These are phyloP conservation scores for Botryotinia narcissicola DNA, from an alignment of 2,329 filamentous ascomycete genomes.

Conservation along the genomic window DNA sequence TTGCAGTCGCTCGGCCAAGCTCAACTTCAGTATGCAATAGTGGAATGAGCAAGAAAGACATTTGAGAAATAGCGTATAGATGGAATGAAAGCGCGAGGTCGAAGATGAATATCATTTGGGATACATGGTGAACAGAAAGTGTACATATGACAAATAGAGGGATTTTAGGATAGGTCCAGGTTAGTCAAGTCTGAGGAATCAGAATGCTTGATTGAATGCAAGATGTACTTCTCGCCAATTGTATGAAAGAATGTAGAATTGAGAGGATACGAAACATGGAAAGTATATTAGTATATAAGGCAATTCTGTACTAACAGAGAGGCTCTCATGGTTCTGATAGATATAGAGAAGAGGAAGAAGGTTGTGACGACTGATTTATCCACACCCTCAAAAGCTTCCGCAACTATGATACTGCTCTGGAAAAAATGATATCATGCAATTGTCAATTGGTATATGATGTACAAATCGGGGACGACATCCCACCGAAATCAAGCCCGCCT, in stretches of 20 bases:
- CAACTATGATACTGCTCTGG: background rate
- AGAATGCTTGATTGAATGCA: background rate
- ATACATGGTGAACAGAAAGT: background rate
- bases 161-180: background rate
- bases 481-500: background rate
- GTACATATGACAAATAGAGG: background rate
- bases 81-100: background rate
- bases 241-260: background rate
- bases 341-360: background rate
- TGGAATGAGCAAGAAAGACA: background rate
- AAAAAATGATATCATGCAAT: background rate
- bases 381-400: background rate
- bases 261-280: background rate
- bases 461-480: background rate
- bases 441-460: background rate
- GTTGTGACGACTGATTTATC: background rate
- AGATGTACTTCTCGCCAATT: background rate
- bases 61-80: background rate
- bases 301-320: background rate
- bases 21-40: too few species aligned
- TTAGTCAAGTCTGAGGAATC: background rate
- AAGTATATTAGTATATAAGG: background rate
- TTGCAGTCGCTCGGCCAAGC: background rate
- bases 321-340: background rate
- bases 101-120: background rate